These are phyloP conservation scores for Aureococcus anophagefferens DNA, from an alignment of 108 stramenopile species.

Conservation along the genomic window DNA sequence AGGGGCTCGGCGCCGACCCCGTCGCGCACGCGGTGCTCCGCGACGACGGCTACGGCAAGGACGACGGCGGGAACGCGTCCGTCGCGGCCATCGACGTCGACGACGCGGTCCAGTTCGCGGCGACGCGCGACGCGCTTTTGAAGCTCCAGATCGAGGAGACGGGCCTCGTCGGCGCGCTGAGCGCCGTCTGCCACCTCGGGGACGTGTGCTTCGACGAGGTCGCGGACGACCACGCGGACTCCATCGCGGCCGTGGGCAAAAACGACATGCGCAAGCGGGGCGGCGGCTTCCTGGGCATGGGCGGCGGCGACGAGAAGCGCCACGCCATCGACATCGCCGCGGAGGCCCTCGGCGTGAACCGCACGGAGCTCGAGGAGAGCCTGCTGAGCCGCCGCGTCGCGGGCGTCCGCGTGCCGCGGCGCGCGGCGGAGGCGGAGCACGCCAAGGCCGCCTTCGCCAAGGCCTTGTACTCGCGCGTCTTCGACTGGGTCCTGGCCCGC, in stretches of 20 bases:
- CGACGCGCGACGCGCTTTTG: slow-evolving; percentile 28
- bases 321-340: slow-evolving; percentile 5
- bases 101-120: background rate
- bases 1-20: background rate
- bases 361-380: background rate
- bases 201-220: slow-evolving; percentile 30
- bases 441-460: slow-evolving; percentile 25
- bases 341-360: slow-evolving; percentile 11
- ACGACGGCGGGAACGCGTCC: too few species aligned
- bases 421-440: slow-evolving; percentile 23
- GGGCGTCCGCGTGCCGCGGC: background rate
- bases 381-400: background rate
- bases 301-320: background rate
- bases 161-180: slow-evolving; percentile 17
- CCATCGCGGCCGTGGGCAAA: slow-evolving; percentile 9
- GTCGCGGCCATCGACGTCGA: background rate
- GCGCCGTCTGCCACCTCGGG: slow-evolving; percentile 34
- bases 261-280: background rate
- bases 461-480: slow-evolving; percentile 23
- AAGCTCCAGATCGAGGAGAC: slow-evolving; percentile 18
- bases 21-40: background rate
- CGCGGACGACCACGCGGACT: slow-evolving; percentile 1
- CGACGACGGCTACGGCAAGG: background rate
- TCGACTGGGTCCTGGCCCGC: slow-evolving; percentile 15
- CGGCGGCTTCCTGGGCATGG: too few species aligned